Evolutionary conservation across 2,329 filamentous ascomycete species (phyloP).

Genomic region (Tolypocladium guangdongense): DNA sequence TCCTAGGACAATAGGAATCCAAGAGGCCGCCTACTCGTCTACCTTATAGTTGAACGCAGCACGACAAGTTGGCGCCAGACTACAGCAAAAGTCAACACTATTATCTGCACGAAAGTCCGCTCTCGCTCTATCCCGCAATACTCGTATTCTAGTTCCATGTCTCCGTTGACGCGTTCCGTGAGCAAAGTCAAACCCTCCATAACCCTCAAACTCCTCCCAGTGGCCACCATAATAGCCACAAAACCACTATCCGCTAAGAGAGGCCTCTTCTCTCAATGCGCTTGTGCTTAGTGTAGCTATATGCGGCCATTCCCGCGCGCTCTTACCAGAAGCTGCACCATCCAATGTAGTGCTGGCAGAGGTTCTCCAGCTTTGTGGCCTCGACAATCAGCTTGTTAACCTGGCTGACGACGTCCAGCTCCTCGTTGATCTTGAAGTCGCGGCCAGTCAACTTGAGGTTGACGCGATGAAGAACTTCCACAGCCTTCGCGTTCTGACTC

Average conservation of each 20-base stretch:
- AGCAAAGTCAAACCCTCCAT: not conserved
- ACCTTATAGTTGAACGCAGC: not conserved
- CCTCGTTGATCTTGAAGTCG: constrained; percentile 80
- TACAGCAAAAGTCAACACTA: not conserved
- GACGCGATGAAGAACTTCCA: constrained; percentile 85
- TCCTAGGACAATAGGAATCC: constrained; percentile 1
- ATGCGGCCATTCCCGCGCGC: too few species aligned
- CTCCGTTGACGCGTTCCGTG: not conserved
- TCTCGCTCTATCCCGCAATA: not conserved
- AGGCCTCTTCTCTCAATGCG: not conserved
- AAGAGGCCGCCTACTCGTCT: not conserved
- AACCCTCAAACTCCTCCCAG: not conserved
- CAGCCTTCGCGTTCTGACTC: constrained; percentile 82
- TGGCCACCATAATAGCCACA: not conserved
- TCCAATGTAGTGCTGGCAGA: constrained; percentile 97
- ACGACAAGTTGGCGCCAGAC: not conserved
- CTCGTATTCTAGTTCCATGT: not conserved
- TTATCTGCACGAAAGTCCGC: not conserved
- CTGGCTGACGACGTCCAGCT: constrained; percentile 75
- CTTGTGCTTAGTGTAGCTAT: not conserved
- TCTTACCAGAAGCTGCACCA: constrained; percentile 96
- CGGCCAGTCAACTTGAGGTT: constrained; percentile 91
- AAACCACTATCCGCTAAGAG: not conserved
- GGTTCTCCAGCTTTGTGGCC: constrained; percentile 91
- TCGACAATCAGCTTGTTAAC: constrained; percentile 92